Evolutionary conservation across 768 basidiomycete genomes (phyloP), one percentile per base, ranked within the genome.

Genomic region (Boletus huronensis): DNA sequence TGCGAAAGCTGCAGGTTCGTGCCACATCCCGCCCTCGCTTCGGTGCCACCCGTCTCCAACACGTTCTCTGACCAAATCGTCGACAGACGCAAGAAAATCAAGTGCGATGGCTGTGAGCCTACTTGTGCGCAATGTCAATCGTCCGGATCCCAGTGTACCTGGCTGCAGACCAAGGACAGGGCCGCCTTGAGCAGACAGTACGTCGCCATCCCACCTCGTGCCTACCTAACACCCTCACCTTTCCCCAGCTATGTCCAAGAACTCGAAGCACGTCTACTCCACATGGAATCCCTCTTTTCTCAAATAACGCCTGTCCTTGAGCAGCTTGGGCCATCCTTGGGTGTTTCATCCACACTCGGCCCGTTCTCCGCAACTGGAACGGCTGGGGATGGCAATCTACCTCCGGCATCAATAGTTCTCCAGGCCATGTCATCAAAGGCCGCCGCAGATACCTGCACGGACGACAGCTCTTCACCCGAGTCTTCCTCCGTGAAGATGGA

Each of bases 101-200:
- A 93, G 70, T 93, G 91, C 72, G 91, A 93, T 74, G 91, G 91
- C 59, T 81, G 77, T 63, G 91, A 93, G 67, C 91, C 91, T 13
- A 87, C 85, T 11, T 93, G 91, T 63, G 86, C 88, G 0, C 91
- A 93, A 65, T 93, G 91, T 66, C 68, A 81, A 17, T 74, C 82
- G 40, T 87, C 89, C 7, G 83, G 82, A 43, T 86, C 88, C 1
- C 82, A 84, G 61, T 93, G 91, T 66, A 90, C 88, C 41, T 93
- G 91, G 91, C 76, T 92, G 40, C 91, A 93, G 73, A 93, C 91
- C 6, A 93, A 91, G 74, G 91, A 93, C 72, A 84, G 91, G 64
- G 91, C 91, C 23, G 91, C 91, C 5, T 74, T 93, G 58, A 93
- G 92, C 67, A 79, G 91, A 77, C 91, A 93, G 91, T 93, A 68